phyloP scores from a whole-genome alignment of 164 flowering plant species.

The Chimonanthus salicifolius region DNA sequence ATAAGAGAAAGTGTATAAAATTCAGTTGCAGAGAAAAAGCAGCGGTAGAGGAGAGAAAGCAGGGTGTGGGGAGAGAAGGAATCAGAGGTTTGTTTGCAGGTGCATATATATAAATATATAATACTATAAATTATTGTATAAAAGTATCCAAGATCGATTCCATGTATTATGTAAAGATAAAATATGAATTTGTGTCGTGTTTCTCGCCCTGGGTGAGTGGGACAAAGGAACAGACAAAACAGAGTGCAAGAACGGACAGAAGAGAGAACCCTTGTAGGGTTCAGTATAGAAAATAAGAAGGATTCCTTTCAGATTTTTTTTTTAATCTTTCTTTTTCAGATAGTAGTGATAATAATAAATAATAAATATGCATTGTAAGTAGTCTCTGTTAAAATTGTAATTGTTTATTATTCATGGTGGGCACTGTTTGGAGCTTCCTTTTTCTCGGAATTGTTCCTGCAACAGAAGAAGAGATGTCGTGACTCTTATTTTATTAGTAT shows the following conservation, averaged over 20 bases:
- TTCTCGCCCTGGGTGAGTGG: conserved; percentile 7
- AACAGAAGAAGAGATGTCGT: neutral
- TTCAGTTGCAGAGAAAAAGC: no score
- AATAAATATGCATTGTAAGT: conserved; percentile 10
- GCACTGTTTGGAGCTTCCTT: neutral
- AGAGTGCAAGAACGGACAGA: conserved; percentile 62
- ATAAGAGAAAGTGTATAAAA: no score
- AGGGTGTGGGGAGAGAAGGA: neutral
- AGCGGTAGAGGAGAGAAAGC: neutral
- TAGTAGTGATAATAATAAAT: neutral
- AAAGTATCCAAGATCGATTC: neutral
- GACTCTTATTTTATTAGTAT: conserved; percentile 1
- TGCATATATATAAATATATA: neutral
- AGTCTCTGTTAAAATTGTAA: neutral
- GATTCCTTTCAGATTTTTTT: conserved; percentile 14
- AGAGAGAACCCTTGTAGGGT: conserved; percentile 52
- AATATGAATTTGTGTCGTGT: conserved; percentile 8
- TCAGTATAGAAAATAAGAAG: conserved; percentile 28
- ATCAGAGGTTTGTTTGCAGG: neutral
- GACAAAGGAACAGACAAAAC: conserved; percentile 53
- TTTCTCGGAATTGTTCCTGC: conserved; percentile 5
- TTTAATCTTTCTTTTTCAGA: neutral
- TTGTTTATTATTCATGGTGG: neutral
- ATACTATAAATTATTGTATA: neutral
- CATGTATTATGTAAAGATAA: neutral